These are phyloP conservation scores for Danielia oregonensis DNA, from an alignment of 805 yeast species.

Conservation along the genomic window DNA sequence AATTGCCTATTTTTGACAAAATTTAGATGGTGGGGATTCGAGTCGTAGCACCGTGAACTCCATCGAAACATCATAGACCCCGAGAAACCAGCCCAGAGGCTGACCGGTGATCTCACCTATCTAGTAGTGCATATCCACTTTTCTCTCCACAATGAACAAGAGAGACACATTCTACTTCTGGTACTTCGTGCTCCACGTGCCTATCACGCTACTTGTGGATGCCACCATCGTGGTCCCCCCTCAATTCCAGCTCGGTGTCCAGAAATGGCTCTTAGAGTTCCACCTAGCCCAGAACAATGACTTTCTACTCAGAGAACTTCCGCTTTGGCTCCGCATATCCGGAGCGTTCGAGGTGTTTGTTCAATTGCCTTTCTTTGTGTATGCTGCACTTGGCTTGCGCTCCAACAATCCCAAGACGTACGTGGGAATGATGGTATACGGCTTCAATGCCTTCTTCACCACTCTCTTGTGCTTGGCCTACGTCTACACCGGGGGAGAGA, in stretches of 20 bases:
- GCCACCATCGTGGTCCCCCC: slow-evolving; percentile 65
- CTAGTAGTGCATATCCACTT: too few species aligned
- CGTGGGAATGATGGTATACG: slow-evolving; percentile 57
- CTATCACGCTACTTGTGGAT: slow-evolving; percentile 74
- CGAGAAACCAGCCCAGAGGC: too few species aligned
- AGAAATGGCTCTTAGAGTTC: slow-evolving; percentile 47
- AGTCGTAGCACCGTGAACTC: too few species aligned
- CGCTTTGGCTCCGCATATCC: slow-evolving; percentile 71
- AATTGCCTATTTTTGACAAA: too few species aligned
- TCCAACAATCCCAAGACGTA: slow-evolving; percentile 14
- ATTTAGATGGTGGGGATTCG: too few species aligned
- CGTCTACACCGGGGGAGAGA: slow-evolving; percentile 33
- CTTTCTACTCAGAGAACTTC: slow-evolving; percentile 54
- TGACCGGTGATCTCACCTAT: too few species aligned
- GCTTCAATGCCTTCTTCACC: slow-evolving; percentile 78
- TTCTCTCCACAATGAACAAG: slow-evolving; percentile 8
- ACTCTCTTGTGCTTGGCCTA: slow-evolving; percentile 69
- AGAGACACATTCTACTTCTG: slow-evolving; percentile 44
- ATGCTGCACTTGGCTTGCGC: slow-evolving; percentile 31
- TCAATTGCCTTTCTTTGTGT: slow-evolving; percentile 76
- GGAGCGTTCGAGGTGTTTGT: slow-evolving; percentile 68
- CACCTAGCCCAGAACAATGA: slow-evolving; percentile 71
- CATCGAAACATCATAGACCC: too few species aligned
- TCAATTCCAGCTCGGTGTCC: slow-evolving; percentile 43
- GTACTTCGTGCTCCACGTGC: slow-evolving; percentile 64